These are phyloP conservation scores for Tylopilus subfusipes DNA, from an alignment of 768 basidiomycete species.

Conservation along the genomic window DNA sequence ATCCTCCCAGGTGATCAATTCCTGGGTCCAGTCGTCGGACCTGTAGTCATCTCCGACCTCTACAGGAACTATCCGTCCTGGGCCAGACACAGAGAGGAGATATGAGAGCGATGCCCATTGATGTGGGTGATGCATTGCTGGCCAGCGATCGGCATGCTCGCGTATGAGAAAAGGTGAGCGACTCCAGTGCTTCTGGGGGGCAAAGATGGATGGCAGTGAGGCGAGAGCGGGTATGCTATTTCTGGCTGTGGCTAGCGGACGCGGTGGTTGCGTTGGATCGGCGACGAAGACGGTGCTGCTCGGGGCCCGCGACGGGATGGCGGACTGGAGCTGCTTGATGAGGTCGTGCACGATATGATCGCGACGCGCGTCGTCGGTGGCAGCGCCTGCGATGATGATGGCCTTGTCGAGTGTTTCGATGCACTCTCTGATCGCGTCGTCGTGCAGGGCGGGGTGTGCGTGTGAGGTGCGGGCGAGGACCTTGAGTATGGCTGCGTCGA, in stretches of 20 bases:
- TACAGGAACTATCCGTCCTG: constrained; percentile 83
- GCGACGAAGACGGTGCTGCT: constrained; percentile 9
- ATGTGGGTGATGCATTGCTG: constrained; percentile 50
- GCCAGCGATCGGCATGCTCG: constrained; percentile 66
- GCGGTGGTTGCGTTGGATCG: neutral
- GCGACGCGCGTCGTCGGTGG: constrained; percentile 55
- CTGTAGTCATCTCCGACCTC: constrained; percentile 88
- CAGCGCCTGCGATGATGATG: constrained; percentile 76
- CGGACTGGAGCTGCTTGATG: constrained; percentile 59
- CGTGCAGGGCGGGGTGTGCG: constrained; percentile 6
- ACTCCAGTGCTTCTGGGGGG: constrained; percentile 46
- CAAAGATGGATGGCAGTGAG: constrained; percentile 52
- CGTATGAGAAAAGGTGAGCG: constrained; percentile 70
- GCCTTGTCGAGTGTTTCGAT: constrained; percentile 71
- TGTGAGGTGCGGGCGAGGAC: constrained; percentile 38
- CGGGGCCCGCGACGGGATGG: constrained; percentile 4
- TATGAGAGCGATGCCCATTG: constrained; percentile 73
- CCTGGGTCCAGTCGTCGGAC: constrained; percentile 74
- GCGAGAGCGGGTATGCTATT: constrained; percentile 39
- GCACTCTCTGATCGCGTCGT: constrained; percentile 36
- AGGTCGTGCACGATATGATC: constrained; percentile 56
- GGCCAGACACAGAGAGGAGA: constrained; percentile 66
- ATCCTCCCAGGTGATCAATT: constrained; percentile 70
- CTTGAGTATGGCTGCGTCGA: constrained; percentile 66
- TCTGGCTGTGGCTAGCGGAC: constrained; percentile 9